Evolutionary conservation across 305 asterid species (phyloP).

Genomic region (Fraxinus nigra): DNA sequence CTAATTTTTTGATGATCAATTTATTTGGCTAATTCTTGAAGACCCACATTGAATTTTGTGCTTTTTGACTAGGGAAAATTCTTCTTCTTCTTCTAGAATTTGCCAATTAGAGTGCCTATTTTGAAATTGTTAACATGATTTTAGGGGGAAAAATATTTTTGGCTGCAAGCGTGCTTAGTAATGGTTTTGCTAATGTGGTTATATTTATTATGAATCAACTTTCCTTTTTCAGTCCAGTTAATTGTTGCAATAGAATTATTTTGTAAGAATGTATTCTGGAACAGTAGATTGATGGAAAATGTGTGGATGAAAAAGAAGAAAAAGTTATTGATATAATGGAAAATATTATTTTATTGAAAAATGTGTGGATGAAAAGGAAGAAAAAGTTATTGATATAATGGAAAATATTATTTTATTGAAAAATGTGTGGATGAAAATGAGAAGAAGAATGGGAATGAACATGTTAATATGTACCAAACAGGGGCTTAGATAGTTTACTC

Average conservation of each 20-base stretch:
- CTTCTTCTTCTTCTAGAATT: too few relatives aligned
- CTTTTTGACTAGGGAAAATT: neutral
- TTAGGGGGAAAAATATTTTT: neutral
- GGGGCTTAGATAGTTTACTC: neutral
- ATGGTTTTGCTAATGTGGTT: constrained; percentile 6
- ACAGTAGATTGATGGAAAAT: too few relatives aligned
- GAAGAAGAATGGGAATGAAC: too few relatives aligned
- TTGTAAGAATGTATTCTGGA: too few relatives aligned
- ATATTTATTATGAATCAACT: neutral
- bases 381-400: too few relatives aligned
- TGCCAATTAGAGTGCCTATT: neutral
- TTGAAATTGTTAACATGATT: neutral
- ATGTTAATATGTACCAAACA: too few relatives aligned
- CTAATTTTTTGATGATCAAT: neutral
- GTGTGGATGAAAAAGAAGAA: too few relatives aligned
- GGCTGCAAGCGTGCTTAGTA: neutral
- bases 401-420: too few relatives aligned
- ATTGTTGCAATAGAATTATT: neutral
- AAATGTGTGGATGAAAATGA: too few relatives aligned
- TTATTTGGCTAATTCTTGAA: constrained; percentile 8
- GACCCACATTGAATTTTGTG: constrained; percentile 15
- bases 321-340: too few relatives aligned
- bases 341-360: too few relatives aligned
- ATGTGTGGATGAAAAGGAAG: too few relatives aligned
- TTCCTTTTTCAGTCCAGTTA: neutral